Evolutionary conservation across 106 monocot species (phyloP), one percentile per base, ranked within the genome.

Genomic region (Platanthera guangdongensis): DNA sequence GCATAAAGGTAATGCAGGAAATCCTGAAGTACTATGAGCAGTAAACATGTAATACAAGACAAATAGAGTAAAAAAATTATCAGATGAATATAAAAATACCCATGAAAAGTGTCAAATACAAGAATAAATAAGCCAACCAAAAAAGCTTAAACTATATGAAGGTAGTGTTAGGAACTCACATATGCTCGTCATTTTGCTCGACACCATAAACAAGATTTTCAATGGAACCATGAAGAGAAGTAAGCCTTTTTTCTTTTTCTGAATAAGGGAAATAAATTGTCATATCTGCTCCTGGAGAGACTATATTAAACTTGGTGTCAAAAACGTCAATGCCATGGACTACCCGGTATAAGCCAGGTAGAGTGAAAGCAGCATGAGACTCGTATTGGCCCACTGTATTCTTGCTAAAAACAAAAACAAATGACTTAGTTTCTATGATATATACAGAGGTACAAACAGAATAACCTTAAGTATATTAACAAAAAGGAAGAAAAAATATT

Each of bases 251-350:
- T 46, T 85, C 86, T 19, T 68, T 80, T 73, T 97, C 93, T 6
- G 91, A 87, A 67, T 83, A 86, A 10, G 97, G 88, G 54, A 97
- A 97, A 68, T 97, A 97, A 53, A 97, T 91, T 19, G 73, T 68
- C 87, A 85, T 84, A 71, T 97, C 97, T 45, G 97, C 93, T 51
- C 94, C 97, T 12, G 97, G 97, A 28, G 97, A 97, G 18, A 97
- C 97, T 72, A 97, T 97, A 80, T 97, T 97, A 75, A 97, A 97
- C 81, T 94, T 97, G 1, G 97, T 93, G 77, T 97, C 97, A 71
- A 97, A 97, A 78, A 94, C 97, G 82, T 97, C 87, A 78, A 97
- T 88, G 39, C 97, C 97, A 82, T 97, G 97, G 59, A 97, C 94
- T 6, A 91, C 89, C 19, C 94, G 75, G 51, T 97, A 97, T 16